Evolutionary conservation across 2,329 filamentous ascomycete genomes (phyloP).

Genomic region (Aspergillus clavatus): DNA sequence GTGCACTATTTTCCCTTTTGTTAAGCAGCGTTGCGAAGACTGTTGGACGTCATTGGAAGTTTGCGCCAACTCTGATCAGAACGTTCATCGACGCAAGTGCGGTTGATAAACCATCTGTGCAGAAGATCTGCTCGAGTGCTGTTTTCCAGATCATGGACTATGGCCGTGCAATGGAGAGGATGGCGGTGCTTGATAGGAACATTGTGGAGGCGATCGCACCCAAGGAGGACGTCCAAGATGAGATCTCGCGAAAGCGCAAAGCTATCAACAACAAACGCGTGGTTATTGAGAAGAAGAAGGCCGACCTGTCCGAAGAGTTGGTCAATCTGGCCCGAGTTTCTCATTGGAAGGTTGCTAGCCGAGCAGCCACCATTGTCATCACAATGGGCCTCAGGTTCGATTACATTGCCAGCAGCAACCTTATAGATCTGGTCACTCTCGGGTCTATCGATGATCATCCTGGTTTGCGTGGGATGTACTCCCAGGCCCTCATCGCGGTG

Average conservation of each 20-base stretch:
- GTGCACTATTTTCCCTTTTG: slow-evolving; percentile 82
- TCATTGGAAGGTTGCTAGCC: slow-evolving; percentile 93
- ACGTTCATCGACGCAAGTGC: slow-evolving; percentile 85
- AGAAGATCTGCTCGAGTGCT: slow-evolving; percentile 75
- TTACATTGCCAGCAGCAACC: slow-evolving; percentile 71
- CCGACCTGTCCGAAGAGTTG: slow-evolving; percentile 72
- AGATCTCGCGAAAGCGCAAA: slow-evolving; percentile 57
- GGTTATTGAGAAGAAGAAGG: slow-evolving; percentile 79
- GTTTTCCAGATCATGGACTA: slow-evolving; percentile 88
- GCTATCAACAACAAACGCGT: slow-evolving; percentile 70
- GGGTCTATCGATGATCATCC: slow-evolving; percentile 91
- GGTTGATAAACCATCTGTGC: slow-evolving; percentile 91
- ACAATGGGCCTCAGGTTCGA: slow-evolving; percentile 92
- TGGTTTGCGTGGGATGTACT: slow-evolving; percentile 73
- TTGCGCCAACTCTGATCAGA: slow-evolving; percentile 81
- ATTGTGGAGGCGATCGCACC: slow-evolving; percentile 70
- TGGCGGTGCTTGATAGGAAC: slow-evolving; percentile 72
- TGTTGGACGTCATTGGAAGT: slow-evolving; percentile 87
- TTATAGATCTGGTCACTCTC: slow-evolving; percentile 75
- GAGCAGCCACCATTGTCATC: slow-evolving; percentile 84
- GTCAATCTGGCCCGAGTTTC: slow-evolving; percentile 70
- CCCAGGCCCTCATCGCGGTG: slow-evolving; percentile 69
- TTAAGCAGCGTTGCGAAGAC: slow-evolving; percentile 87
- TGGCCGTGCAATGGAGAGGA: slow-evolving; percentile 78
- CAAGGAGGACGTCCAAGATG: slow-evolving; percentile 55